A percentile compares a stretch with the other conserved stretches of the same genome.
Evolutionary conservation across 1,284 basidiomycete species (phyloP).

Genomic region (Salmacisia buchloeana): DNA sequence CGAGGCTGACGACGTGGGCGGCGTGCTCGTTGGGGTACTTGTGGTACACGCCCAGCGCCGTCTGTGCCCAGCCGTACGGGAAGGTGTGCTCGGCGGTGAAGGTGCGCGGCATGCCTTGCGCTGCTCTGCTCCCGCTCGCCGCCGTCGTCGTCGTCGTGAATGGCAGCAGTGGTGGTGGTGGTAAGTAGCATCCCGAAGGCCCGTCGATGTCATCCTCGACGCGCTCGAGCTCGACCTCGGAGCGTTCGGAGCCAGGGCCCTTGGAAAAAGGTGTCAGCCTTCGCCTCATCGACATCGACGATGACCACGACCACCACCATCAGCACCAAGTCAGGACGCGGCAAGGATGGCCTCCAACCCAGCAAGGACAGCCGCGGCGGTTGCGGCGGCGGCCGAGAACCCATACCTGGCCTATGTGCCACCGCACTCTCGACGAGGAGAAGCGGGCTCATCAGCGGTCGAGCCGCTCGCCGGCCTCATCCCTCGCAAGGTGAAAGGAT

Average conservation of each 20-base stretch:
- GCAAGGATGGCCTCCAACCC: too few species aligned
- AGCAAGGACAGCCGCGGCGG: neutral
- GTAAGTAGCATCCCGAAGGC: too few species aligned
- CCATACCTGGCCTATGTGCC: conserved; percentile 29
- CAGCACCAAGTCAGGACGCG: neutral
- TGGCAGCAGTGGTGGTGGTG: too few species aligned
- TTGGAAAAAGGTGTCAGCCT: too few species aligned
- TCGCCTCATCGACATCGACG: too few species aligned
- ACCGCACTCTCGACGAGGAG: neutral
- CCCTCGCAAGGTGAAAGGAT: conserved; percentile 67
- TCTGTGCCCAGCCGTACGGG: conserved; percentile 15
- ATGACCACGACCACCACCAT: too few species aligned
- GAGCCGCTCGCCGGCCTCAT: conserved; percentile 70
- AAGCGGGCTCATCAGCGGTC: neutral
- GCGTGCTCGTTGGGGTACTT: conserved; percentile 94
- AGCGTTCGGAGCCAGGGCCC: too few species aligned
- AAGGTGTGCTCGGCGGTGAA: conserved; percentile 12
- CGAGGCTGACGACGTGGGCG: conserved; percentile 82
- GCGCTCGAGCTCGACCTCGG: too few species aligned
- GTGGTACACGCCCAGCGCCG: conserved; percentile 62
- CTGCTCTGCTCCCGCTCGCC: neutral
- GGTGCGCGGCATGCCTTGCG: conserved; percentile 18
- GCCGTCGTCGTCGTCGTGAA: too few species aligned
- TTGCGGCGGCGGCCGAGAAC: conserved; percentile 26
- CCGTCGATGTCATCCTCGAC: too few species aligned